Evolutionary conservation across 768 basidiomycete species (phyloP).

Genomic region (Scleroderma citrinum): DNA sequence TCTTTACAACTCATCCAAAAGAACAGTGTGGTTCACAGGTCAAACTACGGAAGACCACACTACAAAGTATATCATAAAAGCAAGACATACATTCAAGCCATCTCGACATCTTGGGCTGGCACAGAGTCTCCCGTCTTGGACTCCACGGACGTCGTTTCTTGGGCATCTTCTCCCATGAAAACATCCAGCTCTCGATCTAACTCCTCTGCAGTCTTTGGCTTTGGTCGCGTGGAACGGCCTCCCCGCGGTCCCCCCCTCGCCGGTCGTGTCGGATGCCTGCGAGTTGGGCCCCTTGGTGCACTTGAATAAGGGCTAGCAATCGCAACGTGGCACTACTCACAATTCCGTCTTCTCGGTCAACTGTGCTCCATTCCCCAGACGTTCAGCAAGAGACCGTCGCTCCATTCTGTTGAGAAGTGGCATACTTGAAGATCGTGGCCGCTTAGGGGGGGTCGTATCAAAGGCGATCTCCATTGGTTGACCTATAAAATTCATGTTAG

Average conservation of each 20-base stretch:
- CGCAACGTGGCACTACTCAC: slow-evolving; percentile 10
- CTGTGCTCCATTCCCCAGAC: slow-evolving; percentile 45
- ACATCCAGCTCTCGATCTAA: slow-evolving; percentile 85
- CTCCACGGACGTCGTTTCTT: slow-evolving; percentile 18
- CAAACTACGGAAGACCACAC: background rate
- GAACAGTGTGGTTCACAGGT: background rate
- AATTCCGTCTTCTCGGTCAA: slow-evolving; percentile 1
- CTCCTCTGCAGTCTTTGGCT: slow-evolving; percentile 73
- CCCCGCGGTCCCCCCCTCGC: slow-evolving; percentile 20
- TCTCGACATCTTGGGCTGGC: slow-evolving; percentile 45
- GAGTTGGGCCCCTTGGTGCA: slow-evolving; percentile 36
- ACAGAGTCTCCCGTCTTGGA: slow-evolving; percentile 9
- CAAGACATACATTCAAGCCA: slow-evolving; percentile 31
- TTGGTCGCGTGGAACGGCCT: slow-evolving; percentile 33
- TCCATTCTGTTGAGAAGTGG: slow-evolving; percentile 67
- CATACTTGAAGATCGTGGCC: slow-evolving; percentile 43
- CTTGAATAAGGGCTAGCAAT: background rate
- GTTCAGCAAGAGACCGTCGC: slow-evolving; percentile 64
- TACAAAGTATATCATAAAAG: background rate
- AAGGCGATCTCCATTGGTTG: slow-evolving; percentile 73
- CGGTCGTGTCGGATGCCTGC: slow-evolving; percentile 28
- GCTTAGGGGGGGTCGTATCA: slow-evolving; percentile 43
- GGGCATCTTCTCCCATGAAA: slow-evolving; percentile 62
- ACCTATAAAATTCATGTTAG: slow-evolving; percentile 37
- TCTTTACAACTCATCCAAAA: background rate